These are phyloP conservation scores for Daldinia caldariorum DNA, from an alignment of 495 filamentous ascomycete genomes.

Conservation along the genomic window DNA sequence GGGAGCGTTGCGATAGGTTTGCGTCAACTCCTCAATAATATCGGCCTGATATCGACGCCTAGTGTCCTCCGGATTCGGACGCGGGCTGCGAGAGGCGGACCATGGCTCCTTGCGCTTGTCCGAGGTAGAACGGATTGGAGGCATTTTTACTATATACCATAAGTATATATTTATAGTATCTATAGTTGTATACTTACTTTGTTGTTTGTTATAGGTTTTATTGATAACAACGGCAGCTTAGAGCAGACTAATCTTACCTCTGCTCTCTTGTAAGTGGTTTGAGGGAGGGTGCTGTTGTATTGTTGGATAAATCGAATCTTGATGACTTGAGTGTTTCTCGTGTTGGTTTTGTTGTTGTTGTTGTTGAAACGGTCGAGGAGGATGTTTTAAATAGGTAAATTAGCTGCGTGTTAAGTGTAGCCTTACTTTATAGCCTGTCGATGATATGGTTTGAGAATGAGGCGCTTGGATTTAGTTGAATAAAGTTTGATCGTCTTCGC, in stretches of 20 bases:
- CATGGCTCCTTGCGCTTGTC: neutral
- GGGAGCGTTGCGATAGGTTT: neutral
- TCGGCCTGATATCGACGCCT: neutral
- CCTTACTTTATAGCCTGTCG: too few relatives aligned
- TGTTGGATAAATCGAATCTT: neutral
- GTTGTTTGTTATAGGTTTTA: neutral
- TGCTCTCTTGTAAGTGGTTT: neutral
- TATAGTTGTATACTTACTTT: neutral
- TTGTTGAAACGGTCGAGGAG: neutral
- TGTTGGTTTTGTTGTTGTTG: neutral
- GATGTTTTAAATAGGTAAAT: too few relatives aligned
- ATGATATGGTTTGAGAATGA: too few relatives aligned
- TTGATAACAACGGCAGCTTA: neutral
- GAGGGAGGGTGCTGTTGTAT: neutral
- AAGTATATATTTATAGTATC: neutral
- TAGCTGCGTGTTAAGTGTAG: too few relatives aligned
- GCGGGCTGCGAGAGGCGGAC: neutral
- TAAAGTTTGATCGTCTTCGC: too few relatives aligned
- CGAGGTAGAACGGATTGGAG: neutral
- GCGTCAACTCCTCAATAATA: neutral
- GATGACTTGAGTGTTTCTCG: neutral
- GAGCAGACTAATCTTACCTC: too few relatives aligned
- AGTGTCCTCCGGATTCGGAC: neutral
- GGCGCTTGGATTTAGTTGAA: too few relatives aligned
- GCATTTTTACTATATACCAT: neutral